Conservation (phyloP, 2,329 filamentous ascomycete species). For the Stachybotrys elegans region DNA sequence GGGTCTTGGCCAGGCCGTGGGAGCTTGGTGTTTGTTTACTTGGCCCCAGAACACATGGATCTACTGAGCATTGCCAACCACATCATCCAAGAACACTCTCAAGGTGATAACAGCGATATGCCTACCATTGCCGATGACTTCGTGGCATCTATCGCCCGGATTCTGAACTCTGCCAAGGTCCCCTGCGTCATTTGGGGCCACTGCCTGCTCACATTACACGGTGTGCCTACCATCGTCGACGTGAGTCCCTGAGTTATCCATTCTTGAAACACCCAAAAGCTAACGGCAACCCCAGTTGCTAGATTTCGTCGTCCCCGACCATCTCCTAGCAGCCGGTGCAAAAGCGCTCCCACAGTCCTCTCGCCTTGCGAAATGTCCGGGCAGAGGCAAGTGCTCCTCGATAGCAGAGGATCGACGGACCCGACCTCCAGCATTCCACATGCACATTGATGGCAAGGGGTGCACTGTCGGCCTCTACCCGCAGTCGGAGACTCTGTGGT, state of each 20-base stretch:
- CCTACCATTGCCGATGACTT: conserved; percentile 5
- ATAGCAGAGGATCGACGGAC: conserved; percentile 11
- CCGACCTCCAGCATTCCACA: conserved; percentile 12
- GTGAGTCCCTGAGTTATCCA: conserved; percentile 7
- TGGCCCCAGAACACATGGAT: no score
- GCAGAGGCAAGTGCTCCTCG: conserved; percentile 7
- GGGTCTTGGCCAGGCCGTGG: no score
- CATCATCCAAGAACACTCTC: no score
- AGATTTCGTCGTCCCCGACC: conserved; percentile 16
- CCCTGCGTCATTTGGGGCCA: conserved; percentile 17
- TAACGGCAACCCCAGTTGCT: conserved; percentile 10
- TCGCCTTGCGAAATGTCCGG: conserved; percentile 9
- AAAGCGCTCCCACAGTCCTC: conserved; percentile 7
- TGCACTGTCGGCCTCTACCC: conserved; percentile 15
- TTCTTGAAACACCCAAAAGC: neutral
- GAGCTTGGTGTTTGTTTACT: no score
- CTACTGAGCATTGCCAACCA: no score
- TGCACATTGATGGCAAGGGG: conserved; percentile 11
- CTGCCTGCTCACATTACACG: conserved; percentile 15
- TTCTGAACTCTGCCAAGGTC: conserved; percentile 12
- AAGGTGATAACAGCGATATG: no score
- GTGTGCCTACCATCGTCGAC: conserved; percentile 15
- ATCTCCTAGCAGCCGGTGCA: conserved; percentile 7
- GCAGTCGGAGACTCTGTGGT: conserved; percentile 18
- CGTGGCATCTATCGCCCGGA: conserved; percentile 11